Evolutionary conservation across 306 rosid species (phyloP).

Genomic region (Cucurbita pepo): DNA sequence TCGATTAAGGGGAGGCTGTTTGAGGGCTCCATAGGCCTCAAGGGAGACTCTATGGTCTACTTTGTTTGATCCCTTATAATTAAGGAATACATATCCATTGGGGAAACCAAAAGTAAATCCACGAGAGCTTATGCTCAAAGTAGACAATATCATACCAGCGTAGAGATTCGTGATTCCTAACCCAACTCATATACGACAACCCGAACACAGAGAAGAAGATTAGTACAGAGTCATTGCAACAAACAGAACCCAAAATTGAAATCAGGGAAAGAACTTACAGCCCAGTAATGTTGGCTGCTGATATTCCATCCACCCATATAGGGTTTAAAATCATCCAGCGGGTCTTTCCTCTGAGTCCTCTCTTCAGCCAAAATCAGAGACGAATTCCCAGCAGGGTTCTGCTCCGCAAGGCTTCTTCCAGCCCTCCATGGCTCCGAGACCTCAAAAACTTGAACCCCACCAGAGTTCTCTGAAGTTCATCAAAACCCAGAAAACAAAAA

Average conservation of each 20-base stretch:
- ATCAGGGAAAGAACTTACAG: slow-evolving; percentile 23
- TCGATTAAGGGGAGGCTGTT: too few species aligned
- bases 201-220: background rate
- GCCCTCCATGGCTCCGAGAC: slow-evolving; percentile 25
- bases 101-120: too few species aligned
- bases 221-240: background rate
- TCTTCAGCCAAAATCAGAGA: slow-evolving; percentile 40
- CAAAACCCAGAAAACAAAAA: background rate
- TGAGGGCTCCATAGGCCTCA: too few species aligned
- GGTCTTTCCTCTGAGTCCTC: slow-evolving; percentile 43
- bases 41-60: too few species aligned
- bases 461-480: background rate
- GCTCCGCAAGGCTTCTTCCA: slow-evolving; percentile 32
- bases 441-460: slow-evolving; percentile 3
- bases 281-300: slow-evolving; percentile 28
- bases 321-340: slow-evolving; percentile 19
- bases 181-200: background rate
- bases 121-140: too few species aligned
- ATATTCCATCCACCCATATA: slow-evolving; percentile 83
- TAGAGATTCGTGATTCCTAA: too few species aligned
- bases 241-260: background rate
- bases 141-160: too few species aligned
- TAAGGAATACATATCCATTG: too few species aligned
- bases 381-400: slow-evolving; percentile 8
- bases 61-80: too few species aligned